phyloP scores from a whole-genome alignment of 2,329 filamentous ascomycete genomes.

The Paraphaeosphaeria minitans region DNA sequence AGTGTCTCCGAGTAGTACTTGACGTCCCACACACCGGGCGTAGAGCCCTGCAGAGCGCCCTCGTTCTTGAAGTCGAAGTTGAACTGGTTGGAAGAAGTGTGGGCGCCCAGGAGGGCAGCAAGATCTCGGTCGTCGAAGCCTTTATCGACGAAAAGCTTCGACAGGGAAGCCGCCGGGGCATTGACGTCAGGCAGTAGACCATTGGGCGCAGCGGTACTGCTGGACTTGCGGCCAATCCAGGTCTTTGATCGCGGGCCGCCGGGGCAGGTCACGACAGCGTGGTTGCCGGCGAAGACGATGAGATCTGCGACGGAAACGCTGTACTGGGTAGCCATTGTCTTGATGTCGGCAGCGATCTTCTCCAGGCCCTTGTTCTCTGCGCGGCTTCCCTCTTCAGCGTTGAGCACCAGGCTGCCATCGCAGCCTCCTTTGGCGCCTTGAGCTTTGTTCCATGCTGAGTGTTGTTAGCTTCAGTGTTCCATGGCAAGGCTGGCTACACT shows the following conservation, averaged over 20 bases:
- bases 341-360: constrained; percentile 45
- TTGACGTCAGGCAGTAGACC: constrained; percentile 53
- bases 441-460: constrained; percentile 21
- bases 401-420: constrained; percentile 44
- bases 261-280: constrained; percentile 55
- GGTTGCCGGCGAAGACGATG: constrained; percentile 30
- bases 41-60: constrained; percentile 52
- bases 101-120: constrained; percentile 59
- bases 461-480: constrained; percentile 1
- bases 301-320: constrained; percentile 56
- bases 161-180: constrained; percentile 44
- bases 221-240: constrained; percentile 55
- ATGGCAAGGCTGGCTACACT: not conserved
- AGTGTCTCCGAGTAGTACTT: constrained; percentile 35
- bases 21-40: constrained; percentile 47
- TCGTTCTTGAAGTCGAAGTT: constrained; percentile 28
- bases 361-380: constrained; percentile 50
- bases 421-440: constrained; percentile 36
- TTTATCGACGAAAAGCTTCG: constrained; percentile 55
- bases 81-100: constrained; percentile 50
- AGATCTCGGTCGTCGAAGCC: constrained; percentile 56
- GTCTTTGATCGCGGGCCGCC: constrained; percentile 56
- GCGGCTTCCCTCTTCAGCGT: constrained; percentile 32
- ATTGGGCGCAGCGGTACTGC: constrained; percentile 43
- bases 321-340: constrained; percentile 46